Percentiles rank a stretch among this genome's conserved stretches.
phyloP scores from a whole-genome alignment of 2,329 filamentous ascomycete genomes.

The Chaetomium sp. region DNA sequence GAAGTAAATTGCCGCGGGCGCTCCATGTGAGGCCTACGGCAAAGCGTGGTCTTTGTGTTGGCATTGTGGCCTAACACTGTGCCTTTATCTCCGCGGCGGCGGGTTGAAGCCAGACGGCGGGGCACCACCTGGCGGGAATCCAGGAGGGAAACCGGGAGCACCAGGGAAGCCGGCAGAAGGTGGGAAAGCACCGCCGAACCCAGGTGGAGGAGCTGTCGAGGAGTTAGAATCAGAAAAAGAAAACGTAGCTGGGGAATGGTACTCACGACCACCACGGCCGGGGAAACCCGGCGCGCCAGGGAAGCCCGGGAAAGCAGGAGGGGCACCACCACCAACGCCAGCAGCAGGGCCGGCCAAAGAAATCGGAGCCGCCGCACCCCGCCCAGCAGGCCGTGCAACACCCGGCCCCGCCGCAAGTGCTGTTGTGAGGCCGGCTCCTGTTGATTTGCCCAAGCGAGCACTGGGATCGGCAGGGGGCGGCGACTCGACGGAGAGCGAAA shows the following conservation, averaged over 20 bases:
- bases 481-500: slow-evolving; percentile 91
- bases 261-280: slow-evolving; percentile 52
- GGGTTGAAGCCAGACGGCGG: slow-evolving; percentile 70
- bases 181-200: slow-evolving; percentile 45
- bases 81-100: slow-evolving; percentile 52
- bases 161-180: slow-evolving; percentile 36
- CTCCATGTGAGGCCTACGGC: slow-evolving; percentile 1
- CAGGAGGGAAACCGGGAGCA: slow-evolving; percentile 46
- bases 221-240: slow-evolving; percentile 28
- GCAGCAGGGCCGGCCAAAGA: slow-evolving; percentile 84
- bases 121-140: slow-evolving; percentile 39
- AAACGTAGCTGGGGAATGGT: neutral
- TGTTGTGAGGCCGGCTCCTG: slow-evolving; percentile 60
- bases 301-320: slow-evolving; percentile 55
- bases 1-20: slow-evolving; percentile 1
- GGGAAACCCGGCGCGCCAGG: slow-evolving; percentile 45
- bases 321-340: slow-evolving; percentile 69
- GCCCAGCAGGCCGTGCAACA: slow-evolving; percentile 82
- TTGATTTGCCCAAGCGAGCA: slow-evolving; percentile 74
- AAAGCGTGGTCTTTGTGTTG: slow-evolving; percentile 13
- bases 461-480: slow-evolving; percentile 92
- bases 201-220: slow-evolving; percentile 39
- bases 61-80: slow-evolving; percentile 13
- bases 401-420: slow-evolving; percentile 78
- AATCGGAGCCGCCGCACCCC: slow-evolving; percentile 64